Evolutionary conservation across 2,329 filamentous ascomycete genomes (phyloP).

Genomic region (Alternaria sp.): DNA sequence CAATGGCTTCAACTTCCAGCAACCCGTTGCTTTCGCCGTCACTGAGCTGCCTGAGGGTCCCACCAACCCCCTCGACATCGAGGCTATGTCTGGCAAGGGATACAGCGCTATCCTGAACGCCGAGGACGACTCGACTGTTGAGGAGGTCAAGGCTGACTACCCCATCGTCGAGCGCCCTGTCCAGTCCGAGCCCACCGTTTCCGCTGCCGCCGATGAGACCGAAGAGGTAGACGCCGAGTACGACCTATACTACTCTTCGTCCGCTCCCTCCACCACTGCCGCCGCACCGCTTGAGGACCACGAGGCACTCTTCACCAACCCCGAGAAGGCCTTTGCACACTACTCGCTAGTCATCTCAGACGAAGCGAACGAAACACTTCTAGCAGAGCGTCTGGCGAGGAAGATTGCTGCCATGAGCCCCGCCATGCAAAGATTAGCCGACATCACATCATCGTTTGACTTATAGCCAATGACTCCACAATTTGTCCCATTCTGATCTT

Average conservation of each 20-base stretch:
- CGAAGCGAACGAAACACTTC: constrained; percentile 48
- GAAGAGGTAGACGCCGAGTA: constrained; percentile 67
- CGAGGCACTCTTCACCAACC: constrained; percentile 54
- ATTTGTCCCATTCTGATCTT: background rate
- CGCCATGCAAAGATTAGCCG: constrained; percentile 41
- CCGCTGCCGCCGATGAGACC: constrained; percentile 28
- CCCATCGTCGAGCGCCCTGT: constrained; percentile 55
- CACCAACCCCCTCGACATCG: constrained; percentile 62
- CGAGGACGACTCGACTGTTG: constrained; percentile 47
- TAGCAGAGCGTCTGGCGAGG: constrained; percentile 44
- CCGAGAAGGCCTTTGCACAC: constrained; percentile 68
- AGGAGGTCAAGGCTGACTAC: constrained; percentile 58
- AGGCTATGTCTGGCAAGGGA: constrained; percentile 73
- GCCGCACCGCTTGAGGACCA: constrained; percentile 34
- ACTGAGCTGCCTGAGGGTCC: constrained; percentile 73
- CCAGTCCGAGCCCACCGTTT: constrained; percentile 25
- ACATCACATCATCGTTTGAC: constrained; percentile 46
- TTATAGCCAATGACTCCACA: constrained; percentile 21
- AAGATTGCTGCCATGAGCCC: constrained; percentile 44
- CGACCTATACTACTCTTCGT: constrained; percentile 62
- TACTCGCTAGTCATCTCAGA: constrained; percentile 69
- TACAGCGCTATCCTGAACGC: constrained; percentile 41
- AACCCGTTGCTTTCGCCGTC: constrained; percentile 76
- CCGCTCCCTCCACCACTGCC: constrained; percentile 51
- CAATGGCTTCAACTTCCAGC: constrained; percentile 58